Base-by-base conservation (phyloP, 371 early-diverging fungal genomes). In the Capillidium rhysosporum region DNA sequence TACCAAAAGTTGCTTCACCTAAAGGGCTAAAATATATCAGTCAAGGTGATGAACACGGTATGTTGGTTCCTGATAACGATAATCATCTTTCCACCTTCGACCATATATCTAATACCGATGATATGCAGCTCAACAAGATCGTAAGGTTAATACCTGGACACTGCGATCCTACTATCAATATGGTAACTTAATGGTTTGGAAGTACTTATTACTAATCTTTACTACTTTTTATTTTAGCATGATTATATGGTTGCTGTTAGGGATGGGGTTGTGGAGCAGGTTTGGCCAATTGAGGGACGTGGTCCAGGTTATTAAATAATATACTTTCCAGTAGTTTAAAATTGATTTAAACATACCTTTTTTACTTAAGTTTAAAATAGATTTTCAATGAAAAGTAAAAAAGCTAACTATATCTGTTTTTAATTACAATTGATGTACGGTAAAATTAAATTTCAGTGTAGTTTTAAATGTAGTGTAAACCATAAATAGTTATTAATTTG, bases 81-180 rank as follows among this genome's bases (percentile, higher is more conserved):
- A 14, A 23, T 12, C 7, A 34, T 4, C 34, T 7, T 3, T 20
- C 23, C 14, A 2, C 21, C 9, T 38, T 40, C 21, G n/a, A n/a
- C n/a, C n/a, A n/a, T n/a, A n/a, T n/a, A n/a, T 23, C 14, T 30
- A 39, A 51, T n/a, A 26, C 30, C 5, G 31, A 47, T 1, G 25
- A 20, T n/a, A 30, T 39, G 12, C 34, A 51, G 23, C n/a, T 51
- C 2, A 31, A 31, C 24, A 12, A 51, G 23, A 51, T 51, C 9
- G 31, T 51, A 8, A 51, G 31, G 24, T 25, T 51, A 7, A 25
- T 51, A 5, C 51, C 51, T 9, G 51, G 51, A 5, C 51, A 51
- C 21, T 51, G 51, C 20, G 51, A 51, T 23, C 51, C 51, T 40
- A 51, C 51, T 51, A 25, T 51, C 20, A 51, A 51, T 39, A 51